Conservation (phyloP, 225 moss, liverwort and hornwort genomes). For the Climacium dendroides region DNA sequence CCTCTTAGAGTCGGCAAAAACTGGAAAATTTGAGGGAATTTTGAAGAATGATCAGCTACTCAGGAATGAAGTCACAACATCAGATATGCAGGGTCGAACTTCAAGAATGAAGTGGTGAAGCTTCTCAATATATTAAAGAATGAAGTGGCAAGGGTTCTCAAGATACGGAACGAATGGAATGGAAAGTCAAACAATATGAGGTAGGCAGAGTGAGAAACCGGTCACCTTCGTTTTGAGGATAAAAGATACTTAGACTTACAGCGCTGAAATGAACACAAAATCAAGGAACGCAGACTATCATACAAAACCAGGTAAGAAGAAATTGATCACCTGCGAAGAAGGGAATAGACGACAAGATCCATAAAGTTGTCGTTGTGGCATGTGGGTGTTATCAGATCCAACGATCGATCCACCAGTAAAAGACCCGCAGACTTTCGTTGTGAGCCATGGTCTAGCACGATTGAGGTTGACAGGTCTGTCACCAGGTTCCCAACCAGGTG, state of each 20-base stretch:
- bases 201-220: background rate
- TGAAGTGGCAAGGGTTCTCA: background rate
- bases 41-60: background rate
- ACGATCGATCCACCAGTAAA: constrained; percentile 69
- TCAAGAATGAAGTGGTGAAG: background rate
- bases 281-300: background rate
- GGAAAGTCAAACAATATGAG: background rate
- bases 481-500: constrained; percentile 80
- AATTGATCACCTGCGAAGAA: constrained; percentile 44
- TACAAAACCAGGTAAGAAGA: background rate
- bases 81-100: background rate
- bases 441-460: constrained; percentile 49
- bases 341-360: constrained; percentile 60
- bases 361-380: constrained; percentile 76
- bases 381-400: constrained; percentile 74
- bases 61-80: background rate
- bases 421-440: constrained; percentile 69
- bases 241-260: background rate
- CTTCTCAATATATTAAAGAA: background rate
- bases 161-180: background rate
- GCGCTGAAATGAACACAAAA: background rate
- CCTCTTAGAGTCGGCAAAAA: background rate
- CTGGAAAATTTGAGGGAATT: background rate
- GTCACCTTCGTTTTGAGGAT: background rate
- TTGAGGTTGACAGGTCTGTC: constrained; percentile 68